phyloP scores from a whole-genome alignment of 805 yeast genomes.

The Candida schatavii region DNA sequence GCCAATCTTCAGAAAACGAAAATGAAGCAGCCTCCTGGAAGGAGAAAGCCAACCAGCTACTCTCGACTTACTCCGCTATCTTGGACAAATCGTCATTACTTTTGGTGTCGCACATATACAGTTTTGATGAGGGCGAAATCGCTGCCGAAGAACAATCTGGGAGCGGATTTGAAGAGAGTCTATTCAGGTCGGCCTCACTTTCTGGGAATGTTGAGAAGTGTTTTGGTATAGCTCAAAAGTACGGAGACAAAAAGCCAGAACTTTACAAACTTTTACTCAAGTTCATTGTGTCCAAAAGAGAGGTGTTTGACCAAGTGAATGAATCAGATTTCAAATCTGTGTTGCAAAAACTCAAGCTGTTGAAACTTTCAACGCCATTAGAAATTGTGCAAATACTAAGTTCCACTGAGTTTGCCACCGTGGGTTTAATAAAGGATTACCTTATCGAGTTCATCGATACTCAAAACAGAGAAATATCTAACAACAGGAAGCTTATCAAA shows the following conservation, averaged over 20 bases:
- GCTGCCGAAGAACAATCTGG: constrained; percentile 38
- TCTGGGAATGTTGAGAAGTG: constrained; percentile 57
- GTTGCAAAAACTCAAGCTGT: constrained; percentile 49
- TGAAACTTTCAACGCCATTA: constrained; percentile 62
- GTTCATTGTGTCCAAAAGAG: constrained; percentile 56
- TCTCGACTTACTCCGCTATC: constrained; percentile 44
- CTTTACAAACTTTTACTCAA: constrained; percentile 64
- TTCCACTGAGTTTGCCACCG: constrained; percentile 57
- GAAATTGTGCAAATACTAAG: constrained; percentile 74
- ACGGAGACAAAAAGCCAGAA: constrained; percentile 62
- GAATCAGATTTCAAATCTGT: constrained; percentile 46
- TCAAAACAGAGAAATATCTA: constrained; percentile 63
- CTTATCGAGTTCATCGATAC: constrained; percentile 58
- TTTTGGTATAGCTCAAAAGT: constrained; percentile 51
- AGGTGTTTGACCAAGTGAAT: constrained; percentile 50
- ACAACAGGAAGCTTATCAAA: constrained; percentile 61
- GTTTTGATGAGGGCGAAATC: constrained; percentile 49
- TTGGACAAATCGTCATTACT: constrained; percentile 57
- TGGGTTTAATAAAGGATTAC: constrained; percentile 71
- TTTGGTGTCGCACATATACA: constrained; percentile 56
- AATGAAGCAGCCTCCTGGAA: constrained; percentile 52
- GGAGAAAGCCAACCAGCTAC: constrained; percentile 55
- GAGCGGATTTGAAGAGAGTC: constrained; percentile 52
- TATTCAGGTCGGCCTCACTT: constrained; percentile 64
- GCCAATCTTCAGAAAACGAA: constrained; percentile 34